phyloP scores from a whole-genome alignment of 495 filamentous ascomycete species.

The Xylaria scruposa region DNA sequence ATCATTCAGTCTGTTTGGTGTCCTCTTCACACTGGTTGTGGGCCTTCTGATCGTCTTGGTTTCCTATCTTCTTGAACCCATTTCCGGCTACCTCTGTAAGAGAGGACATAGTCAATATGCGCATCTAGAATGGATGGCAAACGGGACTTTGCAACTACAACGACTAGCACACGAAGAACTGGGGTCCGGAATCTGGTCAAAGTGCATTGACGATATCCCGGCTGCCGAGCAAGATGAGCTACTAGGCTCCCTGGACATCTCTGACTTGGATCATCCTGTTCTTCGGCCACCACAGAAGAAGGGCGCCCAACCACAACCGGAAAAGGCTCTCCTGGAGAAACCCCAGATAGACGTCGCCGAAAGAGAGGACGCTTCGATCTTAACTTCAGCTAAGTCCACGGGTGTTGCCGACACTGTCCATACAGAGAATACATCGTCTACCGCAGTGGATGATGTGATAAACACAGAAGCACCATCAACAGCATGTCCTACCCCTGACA shows the following conservation, averaged over 20 bases:
- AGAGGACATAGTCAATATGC: background rate
- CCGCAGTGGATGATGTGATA: background rate
- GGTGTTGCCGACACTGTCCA: background rate
- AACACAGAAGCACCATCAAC: background rate
- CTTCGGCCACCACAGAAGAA: background rate
- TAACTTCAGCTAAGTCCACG: background rate
- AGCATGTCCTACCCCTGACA: background rate
- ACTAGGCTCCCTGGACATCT: background rate
- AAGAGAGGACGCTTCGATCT: background rate
- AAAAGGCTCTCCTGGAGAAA: background rate
- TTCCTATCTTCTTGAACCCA: constrained; percentile 27
- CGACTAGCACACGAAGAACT: background rate
- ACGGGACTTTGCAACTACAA: constrained; percentile 31
- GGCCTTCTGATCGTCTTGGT: constrained; percentile 29
- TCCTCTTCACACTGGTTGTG: constrained; percentile 23
- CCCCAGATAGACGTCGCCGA: background rate
- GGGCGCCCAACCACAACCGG: background rate
- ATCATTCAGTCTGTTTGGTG: constrained; percentile 32
- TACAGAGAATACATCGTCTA: background rate
- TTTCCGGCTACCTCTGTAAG: constrained; percentile 5
- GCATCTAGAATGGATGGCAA: constrained; percentile 31
- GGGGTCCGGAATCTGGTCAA: background rate
- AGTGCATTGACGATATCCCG: background rate
- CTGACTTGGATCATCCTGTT: background rate
- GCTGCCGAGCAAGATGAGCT: background rate